Base-by-base conservation (phyloP, 148 eudicot genomes). In the Chenopodium album region DNA sequence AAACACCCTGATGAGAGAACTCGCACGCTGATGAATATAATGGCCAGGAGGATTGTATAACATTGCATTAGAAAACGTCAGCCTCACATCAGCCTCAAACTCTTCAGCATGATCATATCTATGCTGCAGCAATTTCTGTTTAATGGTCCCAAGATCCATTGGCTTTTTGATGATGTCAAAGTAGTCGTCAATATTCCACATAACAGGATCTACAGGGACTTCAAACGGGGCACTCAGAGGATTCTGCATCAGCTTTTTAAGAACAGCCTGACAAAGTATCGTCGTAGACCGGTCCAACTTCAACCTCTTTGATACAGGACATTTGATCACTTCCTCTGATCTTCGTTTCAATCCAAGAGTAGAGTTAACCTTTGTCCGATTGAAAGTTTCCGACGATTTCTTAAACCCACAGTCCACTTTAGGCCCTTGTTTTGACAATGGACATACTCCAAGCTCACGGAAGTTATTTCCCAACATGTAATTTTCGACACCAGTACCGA, bases 141-240 rank as follows among this genome's bases (percentile, higher is more conserved):
- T 85, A 50, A 96, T 84, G 11, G 98, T 96, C 76, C 99, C 99
- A 82, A 96, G 87, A 89, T 96, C 99, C 99, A 96, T 96, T 34
- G 99, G 99, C 0, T 89, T 41, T 48, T 85, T 81, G 31, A 96
- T 87, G 44, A 96, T 79, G n/a, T 89, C 80, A 72, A 89, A 89
- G 70, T 96, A 96, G 86, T 96, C 99, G 32, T 91, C 92, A 85
- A 94, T 88, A 10, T 82, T 63, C 72, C 88, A 79, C 68, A 79
- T 66, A 60, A 84, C 87, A 29, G 97, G 93, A 81, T 92, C 90
- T 64, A 96, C 98, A 23, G 99, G 99, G 60, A 87, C 62, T n/a
- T 63, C 87, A 75, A 94, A 96, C 70, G 81, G 76, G 80, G 80
- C 77, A 10, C 87, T 85, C 70, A 23, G 16, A 22, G 71, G 76